phyloP scores from a whole-genome alignment of 768 basidiomycete genomes.

The Suillus luteus region DNA sequence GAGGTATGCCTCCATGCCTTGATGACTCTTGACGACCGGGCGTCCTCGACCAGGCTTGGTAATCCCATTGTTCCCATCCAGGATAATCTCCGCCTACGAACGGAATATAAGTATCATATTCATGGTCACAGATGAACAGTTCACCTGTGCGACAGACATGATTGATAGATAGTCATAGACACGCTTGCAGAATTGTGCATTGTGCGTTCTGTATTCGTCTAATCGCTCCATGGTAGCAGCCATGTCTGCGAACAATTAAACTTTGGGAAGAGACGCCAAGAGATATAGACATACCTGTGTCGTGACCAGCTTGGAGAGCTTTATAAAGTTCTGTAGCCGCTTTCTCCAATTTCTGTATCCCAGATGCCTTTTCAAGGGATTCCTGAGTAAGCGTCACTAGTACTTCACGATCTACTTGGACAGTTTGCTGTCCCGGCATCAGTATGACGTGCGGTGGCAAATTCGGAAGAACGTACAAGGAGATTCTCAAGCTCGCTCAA shows the following conservation, averaged over 20 bases:
- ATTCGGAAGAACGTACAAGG: slow-evolving; percentile 50
- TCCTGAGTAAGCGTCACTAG: slow-evolving; percentile 83
- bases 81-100: slow-evolving; percentile 62
- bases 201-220: slow-evolving; percentile 88
- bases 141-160: slow-evolving; percentile 88
- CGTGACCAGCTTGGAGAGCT: slow-evolving; percentile 85
- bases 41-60: slow-evolving; percentile 45
- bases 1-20: slow-evolving; percentile 77
- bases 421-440: slow-evolving; percentile 69
- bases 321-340: slow-evolving; percentile 92
- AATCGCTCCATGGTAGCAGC: slow-evolving; percentile 95
- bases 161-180: slow-evolving; percentile 87
- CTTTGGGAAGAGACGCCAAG: neutral
- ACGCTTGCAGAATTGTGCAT: slow-evolving; percentile 91
- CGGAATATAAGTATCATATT: slow-evolving; percentile 8
- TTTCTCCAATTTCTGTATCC: slow-evolving; percentile 78
- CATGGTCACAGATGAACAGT: slow-evolving; percentile 18
- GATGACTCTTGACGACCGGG: slow-evolving; percentile 61
- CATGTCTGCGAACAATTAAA: slow-evolving; percentile 60
- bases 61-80: slow-evolving; percentile 64
- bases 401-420: slow-evolving; percentile 83
- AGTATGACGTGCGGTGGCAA: neutral
- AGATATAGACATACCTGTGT: slow-evolving; percentile 61
- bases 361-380: slow-evolving; percentile 76
- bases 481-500: slow-evolving; percentile 86